phyloP scores from a whole-genome alignment of 805 yeast genomes.

The Lipomyces kockii region DNA sequence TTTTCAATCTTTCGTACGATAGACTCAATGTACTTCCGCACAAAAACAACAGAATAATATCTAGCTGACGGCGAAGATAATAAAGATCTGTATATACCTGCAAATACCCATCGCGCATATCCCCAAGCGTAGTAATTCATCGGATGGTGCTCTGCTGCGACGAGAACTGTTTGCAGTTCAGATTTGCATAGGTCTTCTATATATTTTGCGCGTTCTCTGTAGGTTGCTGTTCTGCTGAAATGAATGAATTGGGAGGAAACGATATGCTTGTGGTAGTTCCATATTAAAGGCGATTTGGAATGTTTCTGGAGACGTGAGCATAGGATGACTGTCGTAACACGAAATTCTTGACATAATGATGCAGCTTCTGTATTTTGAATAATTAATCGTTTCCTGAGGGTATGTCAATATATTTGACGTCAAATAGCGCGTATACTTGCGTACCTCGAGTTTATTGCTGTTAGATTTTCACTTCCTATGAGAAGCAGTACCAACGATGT shows the following conservation, averaged over 20 bases:
- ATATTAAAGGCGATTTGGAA: constrained; percentile 48
- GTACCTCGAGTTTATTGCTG: constrained; percentile 34
- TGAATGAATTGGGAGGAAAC: not conserved
- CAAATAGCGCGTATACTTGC: not conserved
- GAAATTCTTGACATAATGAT: constrained; percentile 20
- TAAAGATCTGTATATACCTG: constrained; percentile 9
- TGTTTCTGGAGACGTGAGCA: constrained; percentile 46
- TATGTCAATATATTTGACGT: not conserved
- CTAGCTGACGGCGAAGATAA: constrained; percentile 11
- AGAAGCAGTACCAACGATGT: constrained; percentile 22
- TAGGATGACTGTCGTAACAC: constrained; percentile 24
- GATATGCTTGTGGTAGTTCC: constrained; percentile 45
- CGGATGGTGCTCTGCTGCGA: constrained; percentile 51
- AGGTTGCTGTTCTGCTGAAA: not conserved
- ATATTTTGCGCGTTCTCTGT: constrained; percentile 7
- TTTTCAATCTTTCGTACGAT: constrained; percentile 28
- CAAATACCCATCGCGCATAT: constrained; percentile 46
- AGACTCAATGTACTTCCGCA: constrained; percentile 11
- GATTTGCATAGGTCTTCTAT: constrained; percentile 22
- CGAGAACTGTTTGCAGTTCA: constrained; percentile 42
- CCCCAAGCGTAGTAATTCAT: constrained; percentile 57
- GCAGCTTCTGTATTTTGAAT: not conserved
- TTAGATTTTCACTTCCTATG: constrained; percentile 32
- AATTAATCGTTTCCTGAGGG: constrained; percentile 14
- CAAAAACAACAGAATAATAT: constrained; percentile 13